These are phyloP conservation scores for Leishmania gerbilli DNA, from an alignment of 208 protist genomes.

Conservation along the genomic window DNA sequence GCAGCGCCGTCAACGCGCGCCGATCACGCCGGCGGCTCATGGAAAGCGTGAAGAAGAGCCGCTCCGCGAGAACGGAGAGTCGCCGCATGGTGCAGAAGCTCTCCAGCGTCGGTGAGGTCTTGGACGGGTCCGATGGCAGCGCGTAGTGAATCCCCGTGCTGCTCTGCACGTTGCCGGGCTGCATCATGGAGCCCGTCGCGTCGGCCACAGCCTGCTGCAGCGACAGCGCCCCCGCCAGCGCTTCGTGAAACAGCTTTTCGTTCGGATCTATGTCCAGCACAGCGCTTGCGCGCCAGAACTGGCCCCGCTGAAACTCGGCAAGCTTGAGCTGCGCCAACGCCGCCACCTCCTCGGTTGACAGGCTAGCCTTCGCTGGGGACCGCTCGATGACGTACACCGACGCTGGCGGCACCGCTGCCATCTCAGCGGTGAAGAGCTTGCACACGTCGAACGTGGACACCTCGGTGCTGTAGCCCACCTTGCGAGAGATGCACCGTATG, in stretches of 20 bases:
- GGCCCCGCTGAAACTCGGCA: slow-evolving; percentile 61
- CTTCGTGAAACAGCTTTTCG: slow-evolving; percentile 54
- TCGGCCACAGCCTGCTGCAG: slow-evolving; percentile 68
- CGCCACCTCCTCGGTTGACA: slow-evolving; percentile 19
- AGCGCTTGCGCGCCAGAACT: slow-evolving; percentile 76
- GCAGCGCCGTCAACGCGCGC: slow-evolving; percentile 42
- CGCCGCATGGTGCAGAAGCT: slow-evolving; percentile 71
- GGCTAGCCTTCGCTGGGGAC: background rate
- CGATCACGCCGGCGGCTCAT: slow-evolving; percentile 65
- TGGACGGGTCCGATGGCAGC: slow-evolving; percentile 62
- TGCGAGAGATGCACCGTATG: slow-evolving; percentile 66
- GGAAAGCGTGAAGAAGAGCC: slow-evolving; percentile 70
- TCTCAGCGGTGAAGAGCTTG: slow-evolving; percentile 66
- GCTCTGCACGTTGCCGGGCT: slow-evolving; percentile 83
- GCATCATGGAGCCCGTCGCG: slow-evolving; percentile 80
- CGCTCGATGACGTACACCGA: slow-evolving; percentile 37
- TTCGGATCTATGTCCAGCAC: slow-evolving; percentile 84
- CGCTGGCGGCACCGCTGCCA: slow-evolving; percentile 50
- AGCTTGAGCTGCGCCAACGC: slow-evolving; percentile 35
- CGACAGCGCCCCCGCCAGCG: slow-evolving; percentile 58
- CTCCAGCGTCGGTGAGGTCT: slow-evolving; percentile 69
- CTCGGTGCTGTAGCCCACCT: slow-evolving; percentile 76
- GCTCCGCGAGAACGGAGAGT: slow-evolving; percentile 55
- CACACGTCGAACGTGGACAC: slow-evolving; percentile 85
- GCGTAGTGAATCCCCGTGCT: slow-evolving; percentile 81